Conservation (phyloP, 257 asterid species). For the Solanum chiquidenum region DNA sequence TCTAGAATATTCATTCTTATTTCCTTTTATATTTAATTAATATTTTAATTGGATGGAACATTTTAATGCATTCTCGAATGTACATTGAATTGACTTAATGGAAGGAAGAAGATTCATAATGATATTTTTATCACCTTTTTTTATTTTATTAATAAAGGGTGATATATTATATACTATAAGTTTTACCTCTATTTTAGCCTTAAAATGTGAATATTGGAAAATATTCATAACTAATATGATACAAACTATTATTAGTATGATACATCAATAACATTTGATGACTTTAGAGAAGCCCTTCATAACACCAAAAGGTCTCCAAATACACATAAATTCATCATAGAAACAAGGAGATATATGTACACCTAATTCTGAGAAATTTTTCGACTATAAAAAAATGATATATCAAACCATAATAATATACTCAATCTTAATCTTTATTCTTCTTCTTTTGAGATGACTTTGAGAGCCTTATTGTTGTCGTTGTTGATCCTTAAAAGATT, state of each 20-base stretch:
- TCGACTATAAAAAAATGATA: not conserved
- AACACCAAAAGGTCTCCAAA: not conserved
- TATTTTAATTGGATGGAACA: too few species aligned
- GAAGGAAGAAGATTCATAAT: too few species aligned
- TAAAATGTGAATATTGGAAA: not conserved
- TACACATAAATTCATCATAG: not conserved
- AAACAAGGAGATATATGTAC: not conserved
- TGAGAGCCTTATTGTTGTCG: too few species aligned
- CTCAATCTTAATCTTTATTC: not conserved
- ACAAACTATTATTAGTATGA: not conserved
- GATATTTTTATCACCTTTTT: too few species aligned
- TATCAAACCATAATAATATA: not conserved
- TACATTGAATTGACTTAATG: too few species aligned
- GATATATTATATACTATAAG: not conserved
- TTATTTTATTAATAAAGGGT: not conserved
- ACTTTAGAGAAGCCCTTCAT: not conserved
- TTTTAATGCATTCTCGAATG: too few species aligned
- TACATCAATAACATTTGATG: not conserved
- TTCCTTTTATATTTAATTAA: too few species aligned
- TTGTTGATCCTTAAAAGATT: too few species aligned
- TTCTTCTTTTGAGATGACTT: not conserved
- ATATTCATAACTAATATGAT: not conserved
- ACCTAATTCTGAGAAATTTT: not conserved
- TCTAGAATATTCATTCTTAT: too few species aligned
- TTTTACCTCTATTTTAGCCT: not conserved